Base-by-base conservation (phyloP, 2,329 filamentous ascomycete genomes). In the Penicillium sp. region DNA sequence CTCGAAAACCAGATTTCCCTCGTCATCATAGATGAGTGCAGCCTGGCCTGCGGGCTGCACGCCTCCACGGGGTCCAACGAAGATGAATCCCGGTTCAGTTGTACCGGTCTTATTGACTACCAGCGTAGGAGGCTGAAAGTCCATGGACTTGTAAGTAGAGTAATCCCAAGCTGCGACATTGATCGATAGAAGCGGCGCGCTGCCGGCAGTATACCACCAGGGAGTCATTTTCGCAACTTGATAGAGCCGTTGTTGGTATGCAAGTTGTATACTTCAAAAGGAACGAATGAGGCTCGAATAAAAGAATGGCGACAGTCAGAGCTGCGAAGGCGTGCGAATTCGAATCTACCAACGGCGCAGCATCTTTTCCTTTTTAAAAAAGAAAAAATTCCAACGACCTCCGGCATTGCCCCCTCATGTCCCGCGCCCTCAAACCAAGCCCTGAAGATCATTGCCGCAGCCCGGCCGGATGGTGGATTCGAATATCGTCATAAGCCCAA, bases 21-120 rank as follows among this genome's bases (percentile, higher is more conserved):
- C 63, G 40, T 74, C 65, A 31, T 70, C 68, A 52, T 72, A 74
- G 19, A 75, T 73, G n/a, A 73, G 59, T 2, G 71, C 66, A 9
- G 71, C 68, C 24, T 62, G 62, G 1, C 69, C 68, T 23, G 59
- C 58, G 5, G 56, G 46, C 43, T 65, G 60, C 5, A 60, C 39
- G 26, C 63, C 60, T 19, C 65, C 69, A 36, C 67, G 66, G 40
- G 69, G 70, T 0, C 67, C 67, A 29, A 74, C 39, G 46, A 75
- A 73, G 21, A 75, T 58, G 6, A 71, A 71, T 8, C 72, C 72
- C 6, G 67, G 64, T 28, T 67, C 69, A 2, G 68, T 64, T 3
- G 61, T 43, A 26, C 70, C 71, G n/a, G 63, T 64, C 43, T 68
- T 69, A 31, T 66, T 69, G 52, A 73, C 58, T 19, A 67, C 51